Percentiles rank a stretch among this genome's conserved stretches.
Conservation (phyloP, 352 stramenopile species). For the Thalassiosira gravida region DNA sequence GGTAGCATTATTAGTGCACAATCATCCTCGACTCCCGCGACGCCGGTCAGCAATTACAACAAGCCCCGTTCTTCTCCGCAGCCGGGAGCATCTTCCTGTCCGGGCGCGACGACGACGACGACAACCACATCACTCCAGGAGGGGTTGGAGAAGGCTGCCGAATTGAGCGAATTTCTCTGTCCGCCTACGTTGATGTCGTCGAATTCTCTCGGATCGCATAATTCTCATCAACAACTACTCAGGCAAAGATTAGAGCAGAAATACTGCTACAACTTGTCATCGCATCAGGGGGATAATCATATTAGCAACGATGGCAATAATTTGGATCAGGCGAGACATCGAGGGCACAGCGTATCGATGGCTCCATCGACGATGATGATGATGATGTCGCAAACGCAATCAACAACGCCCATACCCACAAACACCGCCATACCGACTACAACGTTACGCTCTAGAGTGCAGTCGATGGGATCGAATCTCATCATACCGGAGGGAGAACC, state of each 20-base stretch:
- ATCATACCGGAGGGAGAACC: slow-evolving; percentile 45
- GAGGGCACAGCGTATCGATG: slow-evolving; percentile 12
- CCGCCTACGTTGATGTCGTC: slow-evolving; percentile 8
- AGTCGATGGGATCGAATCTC: slow-evolving; percentile 45
- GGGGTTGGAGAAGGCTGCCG: slow-evolving; percentile 25
- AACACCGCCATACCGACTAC: not conserved
- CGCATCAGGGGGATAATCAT: slow-evolving; percentile 6
- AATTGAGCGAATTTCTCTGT: slow-evolving; percentile 16
- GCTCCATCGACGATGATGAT: slow-evolving; percentile 8
- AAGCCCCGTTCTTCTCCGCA: too few species aligned
- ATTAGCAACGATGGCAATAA: slow-evolving; percentile 5
- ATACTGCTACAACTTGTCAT: too few species aligned
- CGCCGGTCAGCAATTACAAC: not conserved
- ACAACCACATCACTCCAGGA: too few species aligned
- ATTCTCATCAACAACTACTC: not conserved
- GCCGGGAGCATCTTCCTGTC: too few species aligned
- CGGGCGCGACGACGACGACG: slow-evolving; percentile 16
- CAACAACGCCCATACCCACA: slow-evolving; percentile 19
- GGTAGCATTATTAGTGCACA: too few species aligned
- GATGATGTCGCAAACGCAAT: slow-evolving; percentile 8
- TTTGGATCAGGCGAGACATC: slow-evolving; percentile 31
- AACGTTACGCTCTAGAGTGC: slow-evolving; percentile 38
- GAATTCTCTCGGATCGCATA: slow-evolving; percentile 7
- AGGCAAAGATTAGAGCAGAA: not conserved
- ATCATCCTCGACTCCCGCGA: slow-evolving; percentile 4